Evolutionary conservation across 305 asterid genomes (phyloP), one percentile per base, ranked within the genome.

Genomic region (Fraxinus nigra): DNA sequence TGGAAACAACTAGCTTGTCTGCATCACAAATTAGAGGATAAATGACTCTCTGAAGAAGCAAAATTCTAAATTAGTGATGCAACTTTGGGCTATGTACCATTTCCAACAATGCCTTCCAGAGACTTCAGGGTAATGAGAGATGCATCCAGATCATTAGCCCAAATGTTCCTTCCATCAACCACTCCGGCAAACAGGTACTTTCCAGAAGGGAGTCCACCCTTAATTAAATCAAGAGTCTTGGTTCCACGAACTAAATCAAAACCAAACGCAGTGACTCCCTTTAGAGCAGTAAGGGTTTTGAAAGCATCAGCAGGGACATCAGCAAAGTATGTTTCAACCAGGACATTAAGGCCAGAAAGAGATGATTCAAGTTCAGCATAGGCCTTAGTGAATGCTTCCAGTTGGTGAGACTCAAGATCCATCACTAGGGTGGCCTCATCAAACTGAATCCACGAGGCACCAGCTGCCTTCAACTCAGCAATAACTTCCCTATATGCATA

Each of bases 241-340:
- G 87, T 16, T 82, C 90, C 90, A 80, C 90, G 90, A 73, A 85
- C 89, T n/a, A 87, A 70, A 81, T 87, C 90, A 85, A 87, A 87
- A n/a, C 90, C 90, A 80, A 87, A 82, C 46, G 75, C 89, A 0
- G 90, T 84, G 59, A 87, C 89, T 79, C 85, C 89, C 33, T 82
- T 84, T 84, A 87, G 82, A 35, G 86, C 48, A 34, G 87, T 85
- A 65, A 85, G 84, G 74, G 79, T 75, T 70, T 85, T 87, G 82
- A 65, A 87, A 77, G 90, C 85, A 69, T 6, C 84, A 14, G 72
- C 82, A 20, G 89, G 90, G 14, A 88, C 43, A 82, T 88, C 89
- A 38, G 90, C 89, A 35, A 88, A 88, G 87, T 88, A 88, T 63
- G 89, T 86, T 85, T 88, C 87, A 61, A 88, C 74, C 18, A 88